These are phyloP conservation scores for Ceratocystis harringtonii DNA, from an alignment of 2,329 filamentous ascomycete genomes.

Conservation along the genomic window DNA sequence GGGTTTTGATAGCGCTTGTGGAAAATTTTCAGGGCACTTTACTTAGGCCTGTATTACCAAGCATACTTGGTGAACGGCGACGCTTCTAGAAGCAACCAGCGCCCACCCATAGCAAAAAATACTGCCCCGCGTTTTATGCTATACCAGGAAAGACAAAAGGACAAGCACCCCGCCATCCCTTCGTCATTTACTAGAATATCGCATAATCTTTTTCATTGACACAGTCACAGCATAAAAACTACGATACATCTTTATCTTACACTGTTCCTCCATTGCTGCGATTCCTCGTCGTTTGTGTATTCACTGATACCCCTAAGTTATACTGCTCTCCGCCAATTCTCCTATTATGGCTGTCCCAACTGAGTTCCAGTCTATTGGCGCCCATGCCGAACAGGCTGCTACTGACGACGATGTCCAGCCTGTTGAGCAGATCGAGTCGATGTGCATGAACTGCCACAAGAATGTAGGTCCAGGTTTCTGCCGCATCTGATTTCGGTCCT, in stretches of 20 bases:
- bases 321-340: constrained; percentile 30
- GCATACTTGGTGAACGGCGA: background rate
- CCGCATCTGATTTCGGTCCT: background rate
- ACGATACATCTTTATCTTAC: background rate
- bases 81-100: background rate
- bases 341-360: constrained; percentile 25
- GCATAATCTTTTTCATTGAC: constrained; percentile 4
- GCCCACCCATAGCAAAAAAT: background rate
- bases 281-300: constrained; percentile 6
- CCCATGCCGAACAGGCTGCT: constrained; percentile 40
- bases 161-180: constrained; percentile 14
- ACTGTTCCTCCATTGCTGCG: background rate
- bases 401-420: constrained; percentile 36
- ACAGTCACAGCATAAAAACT: background rate
- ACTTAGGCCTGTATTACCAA: constrained; percentile 5
- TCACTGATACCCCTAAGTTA: constrained; percentile 20
- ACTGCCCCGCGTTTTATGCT: constrained; percentile 12
- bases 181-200: constrained; percentile 19
- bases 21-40: constrained; percentile 13
- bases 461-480: constrained; percentile 39
- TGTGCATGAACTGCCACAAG: constrained; percentile 76
- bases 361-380: constrained; percentile 48
- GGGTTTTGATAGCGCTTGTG: background rate
- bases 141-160: background rate
- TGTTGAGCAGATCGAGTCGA: constrained; percentile 57